Evolutionary conservation across 2,329 filamentous ascomycete species (phyloP), one percentile per base, ranked within the genome.

Genomic region (Colletotrichum sp.): DNA sequence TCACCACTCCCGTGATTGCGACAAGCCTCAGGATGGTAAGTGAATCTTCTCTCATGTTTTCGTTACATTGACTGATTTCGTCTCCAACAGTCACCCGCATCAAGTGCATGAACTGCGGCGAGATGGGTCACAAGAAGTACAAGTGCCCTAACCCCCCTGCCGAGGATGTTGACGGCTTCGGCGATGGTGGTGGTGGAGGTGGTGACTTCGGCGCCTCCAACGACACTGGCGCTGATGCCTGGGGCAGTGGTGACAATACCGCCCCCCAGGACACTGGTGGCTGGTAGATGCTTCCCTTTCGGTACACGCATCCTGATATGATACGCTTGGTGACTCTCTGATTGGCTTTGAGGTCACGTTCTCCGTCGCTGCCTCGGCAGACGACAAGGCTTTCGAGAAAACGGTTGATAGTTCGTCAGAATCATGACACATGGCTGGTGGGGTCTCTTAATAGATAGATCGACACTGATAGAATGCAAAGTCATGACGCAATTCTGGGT

Each of bases 1-100:
- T 4, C 93, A 94, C 79, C 89, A 88, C 78, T 88, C 91, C 71
- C 89, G 88, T 48, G 93, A 95, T 63, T 95, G 92, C 78, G 88
- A 90, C 1, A 87, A 91, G 83, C 92, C 92, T 6, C 86, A 85
- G 55, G 89, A 92, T 79, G 89, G 88, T 88, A 84, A 84, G 87
- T 84, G 10, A 62, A 63, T 18, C 22, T 34, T 52, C 18, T 34
- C 8, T 8, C 59, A 22, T 28, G 6, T 3, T 69, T 13, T 36
- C 16, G 48, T 70, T 52, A 12, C 26, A 15, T 69, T 60, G 9
- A n/a, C 81, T 82, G 74, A 85, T 76, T 65, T 10, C 44, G 18
- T 59, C n/a, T 24, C 36, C 16, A 24, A 79, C 73, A 87, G 88
- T 86, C 60, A 85, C 86, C n/a, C 88, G 90, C 9, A 86, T 92